Conservation (phyloP, 2,329 filamentous ascomycete genomes). For the Hypoxylon sp. region DNA sequence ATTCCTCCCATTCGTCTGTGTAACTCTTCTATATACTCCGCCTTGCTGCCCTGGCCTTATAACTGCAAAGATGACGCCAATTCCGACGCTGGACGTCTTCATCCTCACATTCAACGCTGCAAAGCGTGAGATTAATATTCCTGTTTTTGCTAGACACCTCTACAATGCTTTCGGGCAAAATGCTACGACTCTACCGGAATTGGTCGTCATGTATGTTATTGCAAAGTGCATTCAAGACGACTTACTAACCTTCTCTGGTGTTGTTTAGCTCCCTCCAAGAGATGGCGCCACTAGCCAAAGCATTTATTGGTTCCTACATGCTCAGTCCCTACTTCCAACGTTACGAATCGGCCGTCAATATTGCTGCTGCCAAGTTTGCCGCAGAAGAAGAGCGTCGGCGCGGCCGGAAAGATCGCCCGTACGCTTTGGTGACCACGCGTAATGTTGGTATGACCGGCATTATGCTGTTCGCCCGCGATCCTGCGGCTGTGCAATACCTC, state of each 20-base stretch:
- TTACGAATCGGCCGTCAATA: constrained; percentile 79
- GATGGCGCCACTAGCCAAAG: constrained; percentile 84
- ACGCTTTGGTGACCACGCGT: constrained; percentile 77
- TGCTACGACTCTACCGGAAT: constrained; percentile 63
- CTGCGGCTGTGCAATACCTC: constrained; percentile 73
- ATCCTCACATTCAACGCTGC: constrained; percentile 93
- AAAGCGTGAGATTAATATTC: constrained; percentile 76
- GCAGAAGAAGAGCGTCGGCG: constrained; percentile 41
- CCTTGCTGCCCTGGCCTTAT: not conserved
- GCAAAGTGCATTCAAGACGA: constrained; percentile 21
- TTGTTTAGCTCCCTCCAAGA: constrained; percentile 83
- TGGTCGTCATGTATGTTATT: constrained; percentile 70
- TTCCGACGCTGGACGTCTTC: constrained; percentile 76
- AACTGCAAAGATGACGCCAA: constrained; percentile 56
- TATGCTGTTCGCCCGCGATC: constrained; percentile 83
- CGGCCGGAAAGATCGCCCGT: constrained; percentile 60
- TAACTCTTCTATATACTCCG: not conserved
- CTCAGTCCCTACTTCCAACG: constrained; percentile 81
- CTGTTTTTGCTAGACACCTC: constrained; percentile 79
- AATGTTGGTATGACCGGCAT: constrained; percentile 93
- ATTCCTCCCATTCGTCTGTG: constrained; percentile 12
- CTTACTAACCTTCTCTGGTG: constrained; percentile 8
- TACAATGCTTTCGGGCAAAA: constrained; percentile 70
- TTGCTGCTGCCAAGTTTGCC: constrained; percentile 69
- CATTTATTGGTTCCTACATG: constrained; percentile 88